phyloP scores from a whole-genome alignment of 2,329 filamentous ascomycete species.

The Apiospora sp. region DNA sequence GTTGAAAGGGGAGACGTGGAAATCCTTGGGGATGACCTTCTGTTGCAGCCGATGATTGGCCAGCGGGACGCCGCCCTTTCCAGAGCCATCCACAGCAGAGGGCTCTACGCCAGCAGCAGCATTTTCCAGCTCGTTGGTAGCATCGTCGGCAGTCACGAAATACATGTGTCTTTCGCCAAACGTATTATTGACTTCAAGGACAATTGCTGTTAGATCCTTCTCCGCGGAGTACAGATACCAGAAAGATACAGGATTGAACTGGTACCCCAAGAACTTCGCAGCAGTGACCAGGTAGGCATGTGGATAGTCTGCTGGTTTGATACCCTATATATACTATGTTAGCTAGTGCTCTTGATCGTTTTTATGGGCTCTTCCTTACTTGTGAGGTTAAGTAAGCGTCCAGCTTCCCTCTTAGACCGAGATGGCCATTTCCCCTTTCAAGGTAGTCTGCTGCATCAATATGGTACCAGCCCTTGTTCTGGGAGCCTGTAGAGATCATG shows the following conservation, averaged over 20 bases:
- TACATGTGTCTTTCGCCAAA: slow-evolving; percentile 77
- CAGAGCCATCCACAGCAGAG: background rate
- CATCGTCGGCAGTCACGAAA: slow-evolving; percentile 55
- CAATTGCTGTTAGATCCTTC: slow-evolving; percentile 66
- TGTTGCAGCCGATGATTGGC: slow-evolving; percentile 46
- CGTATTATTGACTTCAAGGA: slow-evolving; percentile 80
- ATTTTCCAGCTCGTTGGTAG: slow-evolving; percentile 23
- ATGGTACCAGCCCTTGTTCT: slow-evolving; percentile 60
- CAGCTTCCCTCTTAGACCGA: slow-evolving; percentile 70
- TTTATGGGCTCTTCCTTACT: slow-evolving; percentile 48
- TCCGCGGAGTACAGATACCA: slow-evolving; percentile 77
- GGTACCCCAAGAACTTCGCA: slow-evolving; percentile 72
- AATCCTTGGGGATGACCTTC: slow-evolving; percentile 71
- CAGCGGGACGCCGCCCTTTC: background rate
- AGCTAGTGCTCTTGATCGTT: slow-evolving; percentile 25
- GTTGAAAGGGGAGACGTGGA: slow-evolving; percentile 81
- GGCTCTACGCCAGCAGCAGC: background rate
- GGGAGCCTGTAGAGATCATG: slow-evolving; percentile 59
- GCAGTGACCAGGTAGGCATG: slow-evolving; percentile 77
- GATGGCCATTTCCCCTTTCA: slow-evolving; percentile 56
- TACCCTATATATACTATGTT: slow-evolving; percentile 51
- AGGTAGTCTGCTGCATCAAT: slow-evolving; percentile 69
- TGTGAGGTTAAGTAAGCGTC: slow-evolving; percentile 64
- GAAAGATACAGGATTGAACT: slow-evolving; percentile 80
- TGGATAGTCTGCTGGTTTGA: slow-evolving; percentile 67